Evolutionary conservation across 2,329 filamentous ascomycete species (phyloP).

Genomic region (Hypomyces rosellus): DNA sequence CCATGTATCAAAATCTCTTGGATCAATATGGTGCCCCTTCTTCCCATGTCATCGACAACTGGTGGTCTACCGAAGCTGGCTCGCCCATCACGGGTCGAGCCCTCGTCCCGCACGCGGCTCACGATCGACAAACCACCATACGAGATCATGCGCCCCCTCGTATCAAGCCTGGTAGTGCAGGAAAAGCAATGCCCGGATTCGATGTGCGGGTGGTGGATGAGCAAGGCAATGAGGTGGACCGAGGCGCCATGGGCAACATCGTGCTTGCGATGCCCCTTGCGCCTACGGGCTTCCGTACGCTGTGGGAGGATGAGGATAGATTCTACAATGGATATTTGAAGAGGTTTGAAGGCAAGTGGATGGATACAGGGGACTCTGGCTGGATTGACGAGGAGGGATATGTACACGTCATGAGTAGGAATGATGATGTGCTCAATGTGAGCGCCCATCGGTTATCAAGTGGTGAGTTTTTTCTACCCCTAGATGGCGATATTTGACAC

Average conservation of each 20-base stretch:
- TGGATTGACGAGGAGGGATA: slow-evolving; percentile 72
- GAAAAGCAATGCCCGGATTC: slow-evolving; percentile 87
- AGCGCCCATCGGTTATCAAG: slow-evolving; percentile 87
- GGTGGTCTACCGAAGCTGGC: slow-evolving; percentile 56
- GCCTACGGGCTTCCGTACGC: slow-evolving; percentile 76
- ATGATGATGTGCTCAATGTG: slow-evolving; percentile 92
- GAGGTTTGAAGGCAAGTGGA: slow-evolving; percentile 73
- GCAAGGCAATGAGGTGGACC: slow-evolving; percentile 62
- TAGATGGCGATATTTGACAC: too few species aligned
- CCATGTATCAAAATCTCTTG: slow-evolving; percentile 72
- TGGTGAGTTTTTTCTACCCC: slow-evolving; percentile 44
- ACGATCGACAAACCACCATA: slow-evolving; percentile 40
- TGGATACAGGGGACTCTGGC: slow-evolving; percentile 88
- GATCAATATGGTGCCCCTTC: slow-evolving; percentile 56
- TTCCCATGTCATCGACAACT: slow-evolving; percentile 53
- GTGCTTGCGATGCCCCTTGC: slow-evolving; percentile 77
- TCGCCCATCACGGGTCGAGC: slow-evolving; percentile 53
- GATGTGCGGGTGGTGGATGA: slow-evolving; percentile 83
- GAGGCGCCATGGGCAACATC: slow-evolving; percentile 82
- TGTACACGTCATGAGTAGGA: slow-evolving; percentile 57
- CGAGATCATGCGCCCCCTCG: slow-evolving; percentile 38
- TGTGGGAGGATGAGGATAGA: slow-evolving; percentile 80
- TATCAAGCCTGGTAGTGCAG: slow-evolving; percentile 79
- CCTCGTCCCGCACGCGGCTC: slow-evolving; percentile 51
- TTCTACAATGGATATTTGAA: slow-evolving; percentile 83